These are phyloP conservation scores for Hypoxylon sp. DNA, from an alignment of 2,329 filamentous ascomycete genomes.

Conservation along the genomic window DNA sequence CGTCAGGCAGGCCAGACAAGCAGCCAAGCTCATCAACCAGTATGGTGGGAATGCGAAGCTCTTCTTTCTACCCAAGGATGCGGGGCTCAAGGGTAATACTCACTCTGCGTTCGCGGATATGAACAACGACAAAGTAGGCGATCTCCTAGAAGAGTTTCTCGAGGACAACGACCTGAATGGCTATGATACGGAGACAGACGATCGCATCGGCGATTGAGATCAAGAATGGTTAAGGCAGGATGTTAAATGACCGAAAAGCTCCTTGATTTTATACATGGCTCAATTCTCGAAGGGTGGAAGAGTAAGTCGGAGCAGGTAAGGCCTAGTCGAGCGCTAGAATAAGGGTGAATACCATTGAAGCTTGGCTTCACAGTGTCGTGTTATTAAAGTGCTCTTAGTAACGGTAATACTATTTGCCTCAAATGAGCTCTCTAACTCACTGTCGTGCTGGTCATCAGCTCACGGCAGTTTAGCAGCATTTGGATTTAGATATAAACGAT, in stretches of 20 bases:
- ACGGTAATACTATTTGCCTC: no score
- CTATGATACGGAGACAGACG: slow-evolving; percentile 30
- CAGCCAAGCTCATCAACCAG: slow-evolving; percentile 46
- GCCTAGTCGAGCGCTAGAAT: no score
- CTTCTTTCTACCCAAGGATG: slow-evolving; percentile 45
- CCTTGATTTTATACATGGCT: neutral
- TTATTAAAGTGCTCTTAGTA: no score
- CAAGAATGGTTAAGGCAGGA: slow-evolving; percentile 7
- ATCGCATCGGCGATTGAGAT: slow-evolving; percentile 7
- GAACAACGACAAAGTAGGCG: slow-evolving; percentile 49
- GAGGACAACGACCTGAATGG: slow-evolving; percentile 41
- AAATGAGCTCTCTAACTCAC: no score
- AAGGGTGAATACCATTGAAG: no score
- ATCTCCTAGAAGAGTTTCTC: slow-evolving; percentile 46
- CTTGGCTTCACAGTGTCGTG: no score
- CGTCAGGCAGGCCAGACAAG: slow-evolving; percentile 41
- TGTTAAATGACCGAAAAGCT: neutral
- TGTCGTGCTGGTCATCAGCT: no score
- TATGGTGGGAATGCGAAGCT: slow-evolving; percentile 50
- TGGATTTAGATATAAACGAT: no score
- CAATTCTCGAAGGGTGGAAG: no score
- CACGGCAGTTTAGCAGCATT: no score
- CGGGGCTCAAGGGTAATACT: slow-evolving; percentile 48
- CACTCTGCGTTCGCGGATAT: slow-evolving; percentile 50
- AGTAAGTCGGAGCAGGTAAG: no score